These are phyloP conservation scores for Chenopodium formosanum DNA, from an alignment of 148 eudicot genomes.

Conservation along the genomic window DNA sequence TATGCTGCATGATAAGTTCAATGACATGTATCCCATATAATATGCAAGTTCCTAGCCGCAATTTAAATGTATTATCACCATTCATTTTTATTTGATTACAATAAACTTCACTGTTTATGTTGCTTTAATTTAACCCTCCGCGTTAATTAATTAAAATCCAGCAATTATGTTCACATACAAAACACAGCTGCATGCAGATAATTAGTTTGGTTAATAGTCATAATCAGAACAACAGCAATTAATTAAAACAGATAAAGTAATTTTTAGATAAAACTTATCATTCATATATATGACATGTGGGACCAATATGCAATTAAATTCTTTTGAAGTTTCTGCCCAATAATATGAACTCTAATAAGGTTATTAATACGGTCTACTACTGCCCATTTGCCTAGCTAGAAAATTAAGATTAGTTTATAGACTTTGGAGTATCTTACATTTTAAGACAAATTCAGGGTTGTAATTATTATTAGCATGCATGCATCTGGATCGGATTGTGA, in stretches of 20 bases:
- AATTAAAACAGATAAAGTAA: not conserved
- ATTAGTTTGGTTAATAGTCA: conserved; percentile 8
- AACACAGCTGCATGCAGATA: not conserved
- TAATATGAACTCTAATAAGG: too few species aligned
- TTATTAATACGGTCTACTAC: too few species aligned
- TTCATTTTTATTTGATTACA: not conserved
- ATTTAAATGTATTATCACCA: not conserved
- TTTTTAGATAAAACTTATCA: not conserved
- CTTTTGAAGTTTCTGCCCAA: not conserved
- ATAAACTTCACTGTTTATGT: not conserved
- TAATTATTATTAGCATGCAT: not conserved
- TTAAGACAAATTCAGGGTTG: not conserved
- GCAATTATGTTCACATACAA: not conserved
- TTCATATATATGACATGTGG: conserved; percentile 7
- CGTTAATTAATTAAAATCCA: not conserved
- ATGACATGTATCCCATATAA: conserved; percentile 3
- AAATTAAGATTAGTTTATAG: not conserved
- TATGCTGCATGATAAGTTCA: not conserved
- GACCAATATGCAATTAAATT: not conserved
- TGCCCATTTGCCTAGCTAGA: too few species aligned
- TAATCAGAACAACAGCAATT: conserved; percentile 6
- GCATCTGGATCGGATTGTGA: not conserved
- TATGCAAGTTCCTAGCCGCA: conserved; percentile 3
- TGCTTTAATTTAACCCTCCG: not conserved
- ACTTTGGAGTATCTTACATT: not conserved